A percentile compares a stretch with the other conserved stretches of the same genome.
Evolutionary conservation across 2,329 filamentous ascomycete genomes (phyloP).

Genomic region (Stagonosporopsis cucurbitacearum): DNA sequence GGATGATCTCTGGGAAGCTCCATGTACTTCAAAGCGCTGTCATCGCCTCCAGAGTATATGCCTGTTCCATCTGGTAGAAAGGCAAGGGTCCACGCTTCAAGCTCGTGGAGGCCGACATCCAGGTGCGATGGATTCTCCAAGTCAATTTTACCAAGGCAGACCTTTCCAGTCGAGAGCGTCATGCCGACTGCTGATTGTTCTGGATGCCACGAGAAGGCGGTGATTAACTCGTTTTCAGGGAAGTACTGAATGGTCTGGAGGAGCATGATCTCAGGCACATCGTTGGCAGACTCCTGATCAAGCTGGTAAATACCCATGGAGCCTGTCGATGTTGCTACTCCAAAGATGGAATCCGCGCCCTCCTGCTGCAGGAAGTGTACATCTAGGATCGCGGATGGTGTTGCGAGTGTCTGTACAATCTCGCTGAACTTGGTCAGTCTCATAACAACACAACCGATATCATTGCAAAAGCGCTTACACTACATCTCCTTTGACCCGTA

Average conservation of each 20-base stretch:
- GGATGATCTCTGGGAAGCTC: slow-evolving; percentile 23
- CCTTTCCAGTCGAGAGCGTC: slow-evolving; percentile 72
- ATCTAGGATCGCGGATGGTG: slow-evolving; percentile 80
- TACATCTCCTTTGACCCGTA: slow-evolving; percentile 59
- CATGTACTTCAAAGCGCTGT: slow-evolving; percentile 64
- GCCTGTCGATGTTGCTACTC: slow-evolving; percentile 79
- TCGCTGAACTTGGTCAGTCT: slow-evolving; percentile 19
- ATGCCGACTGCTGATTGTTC: slow-evolving; percentile 64
- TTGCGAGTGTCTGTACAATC: slow-evolving; percentile 64
- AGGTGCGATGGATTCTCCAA: slow-evolving; percentile 19
- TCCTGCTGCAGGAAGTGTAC: slow-evolving; percentile 72
- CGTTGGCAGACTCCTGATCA: slow-evolving; percentile 13
- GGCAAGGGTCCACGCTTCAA: slow-evolving; percentile 78
- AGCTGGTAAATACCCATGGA: slow-evolving; percentile 69
- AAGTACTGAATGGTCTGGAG: slow-evolving; percentile 58
- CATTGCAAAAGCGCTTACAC: slow-evolving; percentile 59
- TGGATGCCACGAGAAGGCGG: slow-evolving; percentile 78
- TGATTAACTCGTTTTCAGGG: slow-evolving; percentile 67
- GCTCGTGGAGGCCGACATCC: slow-evolving; percentile 51
- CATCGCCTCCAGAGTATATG: slow-evolving; percentile 77
- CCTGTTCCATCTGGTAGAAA: slow-evolving; percentile 57
- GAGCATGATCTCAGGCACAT: slow-evolving; percentile 25
- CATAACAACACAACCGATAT: background rate
- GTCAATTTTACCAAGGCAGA: slow-evolving; percentile 50
- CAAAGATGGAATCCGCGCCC: slow-evolving; percentile 61